Evolutionary conservation across 768 basidiomycete genomes (phyloP).

Genomic region (Austroboletus eburneus): DNA sequence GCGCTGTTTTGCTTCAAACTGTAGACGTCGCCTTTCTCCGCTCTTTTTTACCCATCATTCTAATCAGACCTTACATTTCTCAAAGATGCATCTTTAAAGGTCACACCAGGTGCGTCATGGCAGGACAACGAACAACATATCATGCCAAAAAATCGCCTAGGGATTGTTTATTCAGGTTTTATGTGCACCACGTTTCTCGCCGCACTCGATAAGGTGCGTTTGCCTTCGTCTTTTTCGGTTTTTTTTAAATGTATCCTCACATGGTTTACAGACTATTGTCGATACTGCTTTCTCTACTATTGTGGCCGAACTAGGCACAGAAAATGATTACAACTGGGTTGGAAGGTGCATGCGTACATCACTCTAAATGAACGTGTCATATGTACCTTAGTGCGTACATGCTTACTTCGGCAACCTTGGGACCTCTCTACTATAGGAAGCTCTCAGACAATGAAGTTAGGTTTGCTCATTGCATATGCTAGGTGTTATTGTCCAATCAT

Average conservation of each 20-base stretch:
- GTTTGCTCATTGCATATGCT: not conserved
- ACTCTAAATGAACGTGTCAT: not conserved
- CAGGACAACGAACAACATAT: constrained; percentile 14
- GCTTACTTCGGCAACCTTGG: not conserved
- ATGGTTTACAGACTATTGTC: not conserved
- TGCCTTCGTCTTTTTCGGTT: not conserved
- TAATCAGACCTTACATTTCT: constrained; percentile 3
- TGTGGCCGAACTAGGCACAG: not conserved
- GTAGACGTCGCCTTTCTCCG: too few relatives aligned
- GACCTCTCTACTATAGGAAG: not conserved
- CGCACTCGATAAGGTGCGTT: not conserved
- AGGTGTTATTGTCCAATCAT: constrained; percentile 31
- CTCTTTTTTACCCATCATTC: not conserved
- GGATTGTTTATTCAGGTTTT: not conserved
- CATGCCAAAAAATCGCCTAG: not conserved
- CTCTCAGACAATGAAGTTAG: not conserved
- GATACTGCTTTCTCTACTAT: not conserved
- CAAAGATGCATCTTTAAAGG: constrained; percentile 5
- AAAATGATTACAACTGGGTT: not conserved
- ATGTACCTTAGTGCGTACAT: not conserved
- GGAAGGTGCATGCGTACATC: not conserved
- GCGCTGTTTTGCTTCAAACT: too few relatives aligned
- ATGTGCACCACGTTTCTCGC: not conserved
- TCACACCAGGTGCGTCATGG: constrained; percentile 34
- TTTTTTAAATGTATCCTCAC: not conserved